These are phyloP conservation scores for Castanospermum australe DNA, from an alignment of 306 rosid genomes.

Conservation along the genomic window DNA sequence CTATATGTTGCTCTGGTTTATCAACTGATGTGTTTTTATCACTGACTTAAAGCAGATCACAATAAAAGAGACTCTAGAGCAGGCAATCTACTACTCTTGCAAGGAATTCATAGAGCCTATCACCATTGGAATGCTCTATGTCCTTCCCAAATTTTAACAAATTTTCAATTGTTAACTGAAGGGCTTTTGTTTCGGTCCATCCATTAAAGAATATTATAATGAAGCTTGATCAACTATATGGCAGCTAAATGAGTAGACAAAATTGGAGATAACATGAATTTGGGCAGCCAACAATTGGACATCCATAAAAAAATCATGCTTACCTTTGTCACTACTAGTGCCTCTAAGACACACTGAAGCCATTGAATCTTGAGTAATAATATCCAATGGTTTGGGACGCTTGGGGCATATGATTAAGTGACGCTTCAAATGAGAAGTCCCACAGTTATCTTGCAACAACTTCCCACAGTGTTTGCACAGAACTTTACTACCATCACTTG, in stretches of 20 bases:
- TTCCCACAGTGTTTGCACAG: constrained; percentile 49
- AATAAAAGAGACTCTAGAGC: background rate
- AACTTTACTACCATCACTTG: constrained; percentile 45
- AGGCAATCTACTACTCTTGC: background rate
- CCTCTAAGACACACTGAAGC: constrained; percentile 4
- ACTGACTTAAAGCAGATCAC: background rate
- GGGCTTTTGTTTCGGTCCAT: background rate
- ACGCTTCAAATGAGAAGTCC: constrained; percentile 58
- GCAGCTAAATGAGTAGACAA: background rate
- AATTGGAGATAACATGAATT: constrained; percentile 8
- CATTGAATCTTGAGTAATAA: constrained; percentile 31
- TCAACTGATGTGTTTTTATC: background rate
- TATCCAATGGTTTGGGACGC: constrained; percentile 43
- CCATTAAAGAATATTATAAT: constrained; percentile 2
- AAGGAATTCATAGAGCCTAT: background rate
- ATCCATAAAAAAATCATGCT: background rate
- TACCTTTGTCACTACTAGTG: constrained; percentile 21
- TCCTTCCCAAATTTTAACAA: background rate
- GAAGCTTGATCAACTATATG: background rate
- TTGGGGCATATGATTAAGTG: constrained; percentile 46
- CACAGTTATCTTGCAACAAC: constrained; percentile 51
- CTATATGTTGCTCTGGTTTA: background rate
- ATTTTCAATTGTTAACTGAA: background rate
- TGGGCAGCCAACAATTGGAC: background rate
- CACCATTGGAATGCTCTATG: background rate